Evolutionary conservation across 441 rosid genomes (phyloP).

Genomic region (Erysimum cheiri): DNA sequence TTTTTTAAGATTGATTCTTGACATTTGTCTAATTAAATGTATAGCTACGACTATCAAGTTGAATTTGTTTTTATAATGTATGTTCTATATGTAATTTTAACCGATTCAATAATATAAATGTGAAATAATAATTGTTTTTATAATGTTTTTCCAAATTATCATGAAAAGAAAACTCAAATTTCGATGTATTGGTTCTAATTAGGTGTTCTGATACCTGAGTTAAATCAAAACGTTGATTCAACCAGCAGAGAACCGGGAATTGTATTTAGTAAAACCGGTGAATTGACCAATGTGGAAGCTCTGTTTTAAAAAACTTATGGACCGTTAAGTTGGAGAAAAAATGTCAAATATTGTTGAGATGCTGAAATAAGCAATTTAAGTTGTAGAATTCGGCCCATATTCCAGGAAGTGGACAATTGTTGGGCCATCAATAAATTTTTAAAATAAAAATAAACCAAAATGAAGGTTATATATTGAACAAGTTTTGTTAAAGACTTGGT

Average conservation of each 20-base stretch:
- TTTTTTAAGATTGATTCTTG: conserved; percentile 28
- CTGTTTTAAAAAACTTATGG: not conserved
- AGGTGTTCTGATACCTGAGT: not conserved
- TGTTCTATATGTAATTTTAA: conserved; percentile 10
- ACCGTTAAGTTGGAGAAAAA: not conserved
- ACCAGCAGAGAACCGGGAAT: not conserved
- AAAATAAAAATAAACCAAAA: too few relatives aligned
- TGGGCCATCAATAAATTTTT: not conserved
- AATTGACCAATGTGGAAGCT: not conserved
- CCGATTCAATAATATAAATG: conserved; percentile 27
- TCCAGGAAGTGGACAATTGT: not conserved
- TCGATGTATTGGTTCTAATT: conserved; percentile 3
- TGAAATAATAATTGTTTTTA: not conserved
- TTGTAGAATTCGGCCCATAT: not conserved
- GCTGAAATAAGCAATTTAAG: not conserved
- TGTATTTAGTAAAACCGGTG: not conserved
- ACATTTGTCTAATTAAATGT: conserved; percentile 30
- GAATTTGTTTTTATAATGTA: not conserved
- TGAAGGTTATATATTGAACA: too few relatives aligned
- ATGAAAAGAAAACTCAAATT: not conserved
- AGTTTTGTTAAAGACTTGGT: too few relatives aligned
- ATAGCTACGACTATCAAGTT: conserved; percentile 40
- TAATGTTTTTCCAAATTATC: not conserved
- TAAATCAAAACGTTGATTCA: conserved; percentile 1
- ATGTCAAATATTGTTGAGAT: not conserved